Evolutionary conservation across 2,329 filamentous ascomycete species (phyloP).

Genomic region (Fusarium luffae): DNA sequence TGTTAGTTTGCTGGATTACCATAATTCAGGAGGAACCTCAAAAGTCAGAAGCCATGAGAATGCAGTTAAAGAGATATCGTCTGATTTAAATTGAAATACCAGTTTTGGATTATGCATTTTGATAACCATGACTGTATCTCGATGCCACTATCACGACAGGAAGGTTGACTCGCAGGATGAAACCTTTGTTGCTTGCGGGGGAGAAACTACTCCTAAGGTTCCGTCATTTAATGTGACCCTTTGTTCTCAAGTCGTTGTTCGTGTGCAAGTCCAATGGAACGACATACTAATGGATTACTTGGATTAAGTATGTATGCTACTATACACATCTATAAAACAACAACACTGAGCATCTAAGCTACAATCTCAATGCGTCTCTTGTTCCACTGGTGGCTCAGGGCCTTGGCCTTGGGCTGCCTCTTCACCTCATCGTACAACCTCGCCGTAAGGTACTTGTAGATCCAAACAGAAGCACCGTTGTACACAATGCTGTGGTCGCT

Average conservation of each 20-base stretch:
- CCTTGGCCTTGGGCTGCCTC: slow-evolving; percentile 55
- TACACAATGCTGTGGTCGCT: slow-evolving; percentile 71
- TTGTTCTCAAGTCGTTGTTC: neutral
- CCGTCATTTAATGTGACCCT: accelerated
- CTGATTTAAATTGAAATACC: too few species aligned
- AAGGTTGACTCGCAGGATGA: neutral
- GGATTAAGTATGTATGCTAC: neutral
- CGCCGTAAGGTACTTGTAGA: slow-evolving; percentile 72
- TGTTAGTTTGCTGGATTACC: neutral
- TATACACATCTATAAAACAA: neutral
- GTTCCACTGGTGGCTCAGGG: slow-evolving; percentile 52
- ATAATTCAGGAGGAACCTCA: neutral
- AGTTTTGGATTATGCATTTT: too few species aligned
- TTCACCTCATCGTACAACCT: slow-evolving; percentile 71
- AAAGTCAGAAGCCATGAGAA: neutral
- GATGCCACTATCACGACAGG: too few species aligned
- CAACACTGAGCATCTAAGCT: accelerated
- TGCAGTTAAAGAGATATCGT: neutral
- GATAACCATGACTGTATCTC: too few species aligned
- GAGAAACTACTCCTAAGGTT: too few species aligned
- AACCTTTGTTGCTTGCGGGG: accelerated
- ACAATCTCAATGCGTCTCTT: slow-evolving; percentile 22
- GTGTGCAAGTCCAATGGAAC: accelerated
- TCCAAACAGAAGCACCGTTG: slow-evolving; percentile 63
- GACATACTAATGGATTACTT: neutral